phyloP scores from a whole-genome alignment of 2,329 filamentous ascomycete genomes.

The Penicillium sp. region DNA sequence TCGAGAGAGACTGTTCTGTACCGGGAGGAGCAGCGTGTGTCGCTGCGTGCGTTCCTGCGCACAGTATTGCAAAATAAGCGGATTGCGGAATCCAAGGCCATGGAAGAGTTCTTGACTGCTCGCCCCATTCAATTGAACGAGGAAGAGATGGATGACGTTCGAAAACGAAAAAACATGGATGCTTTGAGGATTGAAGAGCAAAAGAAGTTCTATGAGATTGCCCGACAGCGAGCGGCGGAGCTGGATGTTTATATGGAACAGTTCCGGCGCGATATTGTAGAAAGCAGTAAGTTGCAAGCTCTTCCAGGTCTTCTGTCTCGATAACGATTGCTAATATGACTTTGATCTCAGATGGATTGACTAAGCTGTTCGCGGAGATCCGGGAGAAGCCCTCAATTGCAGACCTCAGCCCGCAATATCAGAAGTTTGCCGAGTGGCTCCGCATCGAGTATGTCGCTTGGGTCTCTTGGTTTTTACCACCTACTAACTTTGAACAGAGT shows the following conservation, averaged over 20 bases:
- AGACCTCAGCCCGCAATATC: conserved; percentile 90
- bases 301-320: conserved; percentile 30
- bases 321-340: conserved; percentile 7
- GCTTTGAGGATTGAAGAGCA: conserved; percentile 89
- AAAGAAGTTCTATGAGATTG: conserved; percentile 91
- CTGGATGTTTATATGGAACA: conserved; percentile 97
- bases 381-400: conserved; percentile 82
- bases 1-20: conserved; percentile 60
- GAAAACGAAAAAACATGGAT: conserved; percentile 76
- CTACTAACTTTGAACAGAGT: conserved; percentile 51
- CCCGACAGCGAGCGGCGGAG: conserved; percentile 82
- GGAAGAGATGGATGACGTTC: conserved; percentile 80
- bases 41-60: conserved; percentile 84
- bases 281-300: conserved; percentile 60
- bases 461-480: not conserved
- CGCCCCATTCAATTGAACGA: conserved; percentile 73
- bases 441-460: conserved; percentile 69
- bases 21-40: conserved; percentile 87
- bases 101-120: conserved; percentile 76
- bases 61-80: conserved; percentile 80
- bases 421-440: conserved; percentile 97
- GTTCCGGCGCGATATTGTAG: conserved; percentile 66
- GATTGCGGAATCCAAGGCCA: conserved; percentile 76
- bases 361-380: conserved; percentile 89
- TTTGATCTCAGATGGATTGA: conserved; percentile 67